Evolutionary conservation across 2,329 filamentous ascomycete species (phyloP), one percentile per base, ranked within the genome.

Genomic region (Anthostomella pinea): DNA sequence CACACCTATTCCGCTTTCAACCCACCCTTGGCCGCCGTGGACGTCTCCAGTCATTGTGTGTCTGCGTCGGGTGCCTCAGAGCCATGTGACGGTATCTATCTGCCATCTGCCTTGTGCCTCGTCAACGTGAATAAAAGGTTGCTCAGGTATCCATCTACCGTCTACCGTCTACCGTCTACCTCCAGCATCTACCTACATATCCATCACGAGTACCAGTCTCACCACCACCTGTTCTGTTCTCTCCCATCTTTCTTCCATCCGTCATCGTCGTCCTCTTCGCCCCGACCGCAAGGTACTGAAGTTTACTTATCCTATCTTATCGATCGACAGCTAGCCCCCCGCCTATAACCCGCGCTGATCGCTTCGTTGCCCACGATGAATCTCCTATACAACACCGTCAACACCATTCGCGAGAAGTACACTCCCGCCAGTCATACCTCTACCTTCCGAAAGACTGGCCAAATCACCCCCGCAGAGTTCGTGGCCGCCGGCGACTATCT

Each of bases 381-480:
- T 63, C 83, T 90, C 69, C 77, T 96, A 57, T 88, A 94, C 66
- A 95, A 89, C 38, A 91, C 88, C 33, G 83, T 96, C 63, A 93
- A 95, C 65, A 88, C 83, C 53, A 81, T 95, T 59, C 86, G 91
- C 54, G 93, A 97, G 68, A 84, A 83, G 54, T 91, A 94, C 66
- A 88, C 91, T 9, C 90, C 90, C 25, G 83, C 95, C 56, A 82
- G 81, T 41, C 83, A 95, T 64, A 94, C 81, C 34, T 97, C 91
- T 3, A 97, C 87, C 48, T 98, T 98, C 68, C 87, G 91, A 54
- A 77, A 80, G 55, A 95, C 90, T 4, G 93, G 93, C 49, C 87
- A 97, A 69, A 93, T 98, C 66, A 97, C 91, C 0, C 91, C 91
- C 13, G 91, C 96, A 59, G 93, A 98, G 73, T 98, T 98, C 65